Base-by-base conservation (phyloP, 352 stramenopile species). In the Phytophthora sansomeana region DNA sequence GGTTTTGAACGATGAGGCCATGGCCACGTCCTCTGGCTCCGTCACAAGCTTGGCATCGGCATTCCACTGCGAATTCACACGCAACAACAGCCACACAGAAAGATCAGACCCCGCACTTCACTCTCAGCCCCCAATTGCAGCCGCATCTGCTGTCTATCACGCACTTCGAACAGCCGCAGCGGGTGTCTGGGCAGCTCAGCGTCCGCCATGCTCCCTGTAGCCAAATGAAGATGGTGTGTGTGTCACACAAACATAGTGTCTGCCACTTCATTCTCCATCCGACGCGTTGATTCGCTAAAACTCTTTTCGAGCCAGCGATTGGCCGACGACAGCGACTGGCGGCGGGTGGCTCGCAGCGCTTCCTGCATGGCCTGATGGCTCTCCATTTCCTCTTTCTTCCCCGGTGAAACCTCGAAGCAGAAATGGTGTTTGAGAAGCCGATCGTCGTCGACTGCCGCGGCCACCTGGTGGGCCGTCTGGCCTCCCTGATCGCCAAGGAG, bases 401-500 rank as follows among this genome's bases (percentile, higher is more conserved):
- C 73, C 74, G 67, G 67, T 78, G 66, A 78, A 74, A 75, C 55
- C 52, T 68, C 64, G 55, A 77, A 72, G 75, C 36, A 46, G 89
- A 87, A 81, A 95, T 95, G 87, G 83, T 91, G 80, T 98, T 98
- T 83, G 91, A 98, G 75, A 98, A 97, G 78, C 91, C 92, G 68
- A 92, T 99, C 72, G 80, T 99, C 63, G 97, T 99, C 66, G 98
- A 99, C 85, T 98, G 97, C 79, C 97, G 97, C 73, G 97, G 97
- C 79, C 98, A 99, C 90, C 83, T 99, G 68, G 80, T 99, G 47
- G 98, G 98, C 81, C 98, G 98, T 75, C 89, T 99, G 35, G 96
- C 96, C 51, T 99, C 95, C 82, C 87, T 99, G 63, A 96, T 99
- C 49, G 97, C 98, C 61, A 99, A 99, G 97, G 97, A 99, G 85